phyloP scores from a whole-genome alignment of 345 rosid genomes.

The Linum lewisii region DNA sequence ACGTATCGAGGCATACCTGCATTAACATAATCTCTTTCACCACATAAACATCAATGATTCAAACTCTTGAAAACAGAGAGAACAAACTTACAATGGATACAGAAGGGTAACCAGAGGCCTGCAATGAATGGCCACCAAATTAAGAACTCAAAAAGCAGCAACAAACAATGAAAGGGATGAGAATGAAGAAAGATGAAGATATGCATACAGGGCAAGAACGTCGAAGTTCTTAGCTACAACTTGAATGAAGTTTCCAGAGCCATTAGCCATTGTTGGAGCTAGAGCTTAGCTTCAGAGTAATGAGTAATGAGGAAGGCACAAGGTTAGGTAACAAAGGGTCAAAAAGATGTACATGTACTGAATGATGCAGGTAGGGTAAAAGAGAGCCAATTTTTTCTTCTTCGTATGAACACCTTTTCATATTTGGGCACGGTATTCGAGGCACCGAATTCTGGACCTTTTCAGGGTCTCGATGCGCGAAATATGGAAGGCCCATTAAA shows the following conservation, averaged over 20 bases:
- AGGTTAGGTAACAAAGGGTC: too few relatives aligned
- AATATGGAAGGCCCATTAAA: too few relatives aligned
- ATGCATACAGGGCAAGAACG: constrained; percentile 23
- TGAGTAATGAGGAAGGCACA: too few relatives aligned
- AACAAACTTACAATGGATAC: constrained; percentile 21
- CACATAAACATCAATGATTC: neutral
- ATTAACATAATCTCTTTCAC: constrained; percentile 2
- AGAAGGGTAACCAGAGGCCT: constrained; percentile 25
- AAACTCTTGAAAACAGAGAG: neutral
- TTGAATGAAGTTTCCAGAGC: constrained; percentile 20
- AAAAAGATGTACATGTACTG: too few relatives aligned
- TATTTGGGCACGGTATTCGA: too few relatives aligned
- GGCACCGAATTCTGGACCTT: too few relatives aligned
- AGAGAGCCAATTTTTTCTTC: too few relatives aligned
- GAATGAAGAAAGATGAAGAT: neutral
- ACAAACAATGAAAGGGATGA: neutral
- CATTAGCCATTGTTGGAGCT: constrained; percentile 15
- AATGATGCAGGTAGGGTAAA: too few relatives aligned
- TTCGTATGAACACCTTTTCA: too few relatives aligned
- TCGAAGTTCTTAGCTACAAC: constrained; percentile 23
- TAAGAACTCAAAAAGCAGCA: neutral
- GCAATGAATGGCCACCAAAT: constrained; percentile 5
- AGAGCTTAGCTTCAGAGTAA: too few relatives aligned
- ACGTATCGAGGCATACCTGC: constrained; percentile 59
- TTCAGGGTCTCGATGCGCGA: too few relatives aligned